These are phyloP conservation scores for Aspergillus neoniger DNA, from an alignment of 2,329 filamentous ascomycete species.

Conservation along the genomic window DNA sequence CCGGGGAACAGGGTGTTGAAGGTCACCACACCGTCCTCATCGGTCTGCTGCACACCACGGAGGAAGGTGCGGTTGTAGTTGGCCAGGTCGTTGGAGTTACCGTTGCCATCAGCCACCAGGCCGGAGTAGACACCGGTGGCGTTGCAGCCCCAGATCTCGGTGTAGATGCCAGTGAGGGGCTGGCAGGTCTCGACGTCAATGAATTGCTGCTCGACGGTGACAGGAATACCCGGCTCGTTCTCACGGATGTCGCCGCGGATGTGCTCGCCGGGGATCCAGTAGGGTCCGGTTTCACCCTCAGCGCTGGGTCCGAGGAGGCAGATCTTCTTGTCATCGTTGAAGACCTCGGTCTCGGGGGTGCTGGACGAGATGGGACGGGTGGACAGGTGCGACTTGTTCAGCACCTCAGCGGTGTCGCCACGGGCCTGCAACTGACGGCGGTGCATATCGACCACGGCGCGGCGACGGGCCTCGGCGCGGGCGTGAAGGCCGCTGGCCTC, in stretches of 20 bases:
- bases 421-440: conserved; percentile 20
- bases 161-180: conserved; percentile 35
- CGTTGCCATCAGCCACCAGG: conserved; percentile 33
- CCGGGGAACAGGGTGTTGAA: conserved; percentile 49
- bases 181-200: conserved; percentile 45
- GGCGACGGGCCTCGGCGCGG: conserved; percentile 27
- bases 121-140: conserved; percentile 34
- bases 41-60: conserved; percentile 47
- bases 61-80: conserved; percentile 36
- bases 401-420: conserved; percentile 38
- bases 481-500: conserved; percentile 25
- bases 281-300: conserved; percentile 51
- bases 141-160: conserved; percentile 43
- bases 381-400: conserved; percentile 43
- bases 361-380: conserved; percentile 24
- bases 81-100: conserved; percentile 34
- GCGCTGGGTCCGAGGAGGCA: conserved; percentile 51
- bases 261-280: conserved; percentile 47
- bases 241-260: conserved; percentile 42
- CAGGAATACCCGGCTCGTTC: conserved; percentile 36
- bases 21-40: conserved; percentile 43
- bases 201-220: conserved; percentile 44
- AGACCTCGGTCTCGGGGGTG: conserved; percentile 27
- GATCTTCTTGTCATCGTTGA: conserved; percentile 25
- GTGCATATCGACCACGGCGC: conserved; percentile 19